Percentiles rank a stretch among this genome's conserved stretches.
These are phyloP conservation scores for Rhododendron griersonianum DNA, from an alignment of 148 eudicot genomes.

Conservation along the genomic window DNA sequence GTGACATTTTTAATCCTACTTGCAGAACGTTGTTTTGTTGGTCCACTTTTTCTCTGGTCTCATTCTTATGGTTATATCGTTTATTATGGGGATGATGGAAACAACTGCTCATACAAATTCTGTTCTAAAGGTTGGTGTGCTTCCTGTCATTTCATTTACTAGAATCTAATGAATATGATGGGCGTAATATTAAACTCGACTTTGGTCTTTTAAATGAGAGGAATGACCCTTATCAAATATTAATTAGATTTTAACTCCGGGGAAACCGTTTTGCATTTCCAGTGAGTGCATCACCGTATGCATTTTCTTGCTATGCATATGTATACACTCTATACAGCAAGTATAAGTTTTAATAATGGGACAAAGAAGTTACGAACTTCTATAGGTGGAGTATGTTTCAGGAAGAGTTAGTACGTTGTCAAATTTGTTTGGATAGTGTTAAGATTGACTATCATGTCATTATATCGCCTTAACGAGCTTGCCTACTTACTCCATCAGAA, in stretches of 20 bases:
- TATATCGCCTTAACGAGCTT: not conserved
- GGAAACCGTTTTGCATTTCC: not conserved
- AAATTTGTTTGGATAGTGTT: not conserved
- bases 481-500: not conserved
- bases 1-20: slow-evolving; percentile 6
- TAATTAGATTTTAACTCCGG: not conserved
- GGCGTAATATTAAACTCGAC: not conserved
- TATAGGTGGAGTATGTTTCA: not conserved
- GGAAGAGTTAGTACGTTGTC: not conserved
- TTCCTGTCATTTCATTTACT: slow-evolving; percentile 11
- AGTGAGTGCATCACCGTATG: not conserved
- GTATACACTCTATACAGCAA: not conserved
- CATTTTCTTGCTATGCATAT: not conserved
- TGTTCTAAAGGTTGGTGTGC: slow-evolving; percentile 66
- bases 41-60: slow-evolving; percentile 90
- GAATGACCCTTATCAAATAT: not conserved
- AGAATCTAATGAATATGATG: not conserved
- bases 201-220: not conserved
- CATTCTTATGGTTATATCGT: slow-evolving; percentile 88
- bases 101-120: slow-evolving; percentile 71
- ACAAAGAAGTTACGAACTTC: too few species aligned
- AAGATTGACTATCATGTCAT: not conserved
- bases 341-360: not conserved
- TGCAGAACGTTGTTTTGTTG: slow-evolving; percentile 90
- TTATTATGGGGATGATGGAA: slow-evolving; percentile 79